Percentiles rank a stretch among this genome's conserved stretches.
phyloP scores from a whole-genome alignment of 441 rosid genomes.

The Erodium texanum region DNA sequence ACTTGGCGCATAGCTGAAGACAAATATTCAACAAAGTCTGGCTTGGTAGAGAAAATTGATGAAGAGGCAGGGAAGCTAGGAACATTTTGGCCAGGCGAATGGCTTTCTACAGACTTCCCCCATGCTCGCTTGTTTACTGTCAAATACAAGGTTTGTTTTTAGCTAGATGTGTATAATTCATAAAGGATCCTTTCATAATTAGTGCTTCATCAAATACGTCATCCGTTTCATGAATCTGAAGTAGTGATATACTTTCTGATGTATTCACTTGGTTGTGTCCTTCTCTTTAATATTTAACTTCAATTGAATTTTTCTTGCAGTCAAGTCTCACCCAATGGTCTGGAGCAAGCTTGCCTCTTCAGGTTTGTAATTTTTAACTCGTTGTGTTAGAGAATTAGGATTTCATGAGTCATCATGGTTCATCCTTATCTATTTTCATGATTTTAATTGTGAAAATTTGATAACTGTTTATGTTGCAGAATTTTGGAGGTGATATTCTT shows the following conservation, averaged over 20 bases:
- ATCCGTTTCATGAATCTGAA: no score
- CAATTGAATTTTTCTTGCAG: constrained; percentile 41
- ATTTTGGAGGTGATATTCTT: not conserved
- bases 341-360: constrained; percentile 95
- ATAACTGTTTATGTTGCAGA: not conserved
- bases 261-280: no score
- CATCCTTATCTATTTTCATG: not conserved
- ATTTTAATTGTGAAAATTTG: constrained; percentile 1
- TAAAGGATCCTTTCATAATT: no score
- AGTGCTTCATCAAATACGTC: no score
- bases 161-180: not conserved
- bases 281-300: constrained; percentile 1
- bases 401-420: not conserved
- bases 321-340: constrained; percentile 92
- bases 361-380: constrained; percentile 35
- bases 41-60: constrained; percentile 93
- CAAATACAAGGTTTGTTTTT: constrained; percentile 77
- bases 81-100: constrained; percentile 98
- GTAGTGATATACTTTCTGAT: no score
- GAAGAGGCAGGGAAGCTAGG: constrained; percentile 97
- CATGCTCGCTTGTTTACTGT: constrained; percentile 80
- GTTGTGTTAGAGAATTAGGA: not conserved
- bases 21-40: constrained; percentile 84
- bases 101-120: constrained; percentile 86
- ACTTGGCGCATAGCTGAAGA: constrained; percentile 94